A percentile compares a stretch with the other conserved stretches of the same genome.
Evolutionary conservation across 352 stramenopile genomes (phyloP).

Genomic region (Globisporangium acanthophoron): DNA sequence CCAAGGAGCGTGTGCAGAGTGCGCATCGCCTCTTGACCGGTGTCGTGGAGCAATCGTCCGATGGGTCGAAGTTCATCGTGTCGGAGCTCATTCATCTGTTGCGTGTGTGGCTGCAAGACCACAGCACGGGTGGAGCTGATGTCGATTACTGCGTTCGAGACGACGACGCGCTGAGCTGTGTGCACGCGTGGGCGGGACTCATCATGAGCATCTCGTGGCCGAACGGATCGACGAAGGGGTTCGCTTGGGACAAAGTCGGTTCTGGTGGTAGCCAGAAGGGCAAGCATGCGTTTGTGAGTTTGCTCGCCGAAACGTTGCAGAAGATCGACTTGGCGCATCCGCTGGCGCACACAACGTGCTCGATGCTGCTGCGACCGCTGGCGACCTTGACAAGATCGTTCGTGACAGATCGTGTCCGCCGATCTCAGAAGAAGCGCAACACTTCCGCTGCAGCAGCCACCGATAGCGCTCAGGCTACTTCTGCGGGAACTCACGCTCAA

Average conservation of each 20-base stretch:
- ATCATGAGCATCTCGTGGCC: constrained; percentile 88
- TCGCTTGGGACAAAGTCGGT: constrained; percentile 80
- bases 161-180: constrained; percentile 59
- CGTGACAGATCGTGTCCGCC: constrained; percentile 65
- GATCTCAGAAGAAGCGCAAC: constrained; percentile 58
- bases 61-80: constrained; percentile 75
- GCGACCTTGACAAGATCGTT: constrained; percentile 78
- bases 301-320: constrained; percentile 69
- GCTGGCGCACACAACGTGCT: constrained; percentile 65
- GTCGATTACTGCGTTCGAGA: constrained; percentile 41
- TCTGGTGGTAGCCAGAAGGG: constrained; percentile 54
- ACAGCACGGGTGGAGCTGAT: not conserved
- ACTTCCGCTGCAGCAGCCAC: not conserved
- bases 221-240: constrained; percentile 63
- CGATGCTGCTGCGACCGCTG: constrained; percentile 76
- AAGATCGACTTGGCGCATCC: constrained; percentile 77
- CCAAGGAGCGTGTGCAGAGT: constrained; percentile 53
- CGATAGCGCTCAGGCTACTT: not conserved
- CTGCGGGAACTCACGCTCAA: not conserved
- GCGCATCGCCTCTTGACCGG: constrained; percentile 61
- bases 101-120: constrained; percentile 46
- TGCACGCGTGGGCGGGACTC: constrained; percentile 79
- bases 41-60: constrained; percentile 63
- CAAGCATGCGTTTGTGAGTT: constrained; percentile 72
- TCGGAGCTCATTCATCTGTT: constrained; percentile 67